These are phyloP conservation scores for Syzygium malaccense DNA, from an alignment of 441 rosid species.

Conservation along the genomic window DNA sequence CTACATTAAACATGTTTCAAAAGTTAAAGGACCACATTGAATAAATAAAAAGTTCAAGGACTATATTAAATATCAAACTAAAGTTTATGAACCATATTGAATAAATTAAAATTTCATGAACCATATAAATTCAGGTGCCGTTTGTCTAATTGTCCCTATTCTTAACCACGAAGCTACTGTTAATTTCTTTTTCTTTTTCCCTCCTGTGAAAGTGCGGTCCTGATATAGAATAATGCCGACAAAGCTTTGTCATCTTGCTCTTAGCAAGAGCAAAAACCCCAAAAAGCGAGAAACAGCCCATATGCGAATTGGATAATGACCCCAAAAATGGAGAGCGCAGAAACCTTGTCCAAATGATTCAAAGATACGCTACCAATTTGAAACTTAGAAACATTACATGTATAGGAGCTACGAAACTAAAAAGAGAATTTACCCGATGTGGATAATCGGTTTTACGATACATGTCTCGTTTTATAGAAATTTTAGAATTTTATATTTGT, in stretches of 20 bases:
- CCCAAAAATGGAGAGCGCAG: neutral
- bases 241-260: neutral
- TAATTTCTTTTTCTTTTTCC: neutral
- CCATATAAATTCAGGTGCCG: too few relatives aligned
- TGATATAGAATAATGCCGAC: neutral
- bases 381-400: neutral
- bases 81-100: too few relatives aligned
- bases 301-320: neutral
- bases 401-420: neutral
- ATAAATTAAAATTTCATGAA: too few relatives aligned
- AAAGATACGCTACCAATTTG: neutral
- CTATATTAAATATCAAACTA: too few relatives aligned
- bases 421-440: neutral
- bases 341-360: neutral
- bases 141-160: neutral
- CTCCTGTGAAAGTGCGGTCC: neutral
- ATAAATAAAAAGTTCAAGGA: too few relatives aligned
- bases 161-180: neutral
- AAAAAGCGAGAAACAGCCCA: neutral
- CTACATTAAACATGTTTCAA: too few relatives aligned
- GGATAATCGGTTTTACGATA: accelerated
- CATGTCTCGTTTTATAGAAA: neutral
- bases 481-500: neutral
- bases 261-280: neutral
- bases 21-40: too few relatives aligned